Evolutionary conservation across 2,329 filamentous ascomycete species (phyloP).

Genomic region (Teratosphaeria gauchensis): DNA sequence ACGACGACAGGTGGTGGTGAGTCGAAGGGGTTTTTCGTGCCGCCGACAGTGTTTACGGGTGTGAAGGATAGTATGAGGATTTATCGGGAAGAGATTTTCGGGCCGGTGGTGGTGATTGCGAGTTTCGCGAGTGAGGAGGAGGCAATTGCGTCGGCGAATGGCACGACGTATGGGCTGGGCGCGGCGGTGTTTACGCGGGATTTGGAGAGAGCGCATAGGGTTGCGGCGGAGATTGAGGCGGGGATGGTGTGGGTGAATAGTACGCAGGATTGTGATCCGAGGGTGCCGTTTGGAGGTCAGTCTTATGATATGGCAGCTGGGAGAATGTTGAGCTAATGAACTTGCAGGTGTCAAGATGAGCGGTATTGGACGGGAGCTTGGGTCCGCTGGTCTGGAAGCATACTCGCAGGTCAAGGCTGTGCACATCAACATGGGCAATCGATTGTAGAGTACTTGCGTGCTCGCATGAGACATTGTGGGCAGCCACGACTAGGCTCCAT

Average conservation of each 20-base stretch:
- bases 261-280: slow-evolving; percentile 30
- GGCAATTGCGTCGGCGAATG: slow-evolving; percentile 29
- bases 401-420: slow-evolving; percentile 12
- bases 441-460: not conserved
- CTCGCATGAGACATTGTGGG: too few species aligned
- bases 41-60: slow-evolving; percentile 10
- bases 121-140: slow-evolving; percentile 33
- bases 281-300: slow-evolving; percentile 23
- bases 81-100: slow-evolving; percentile 33
- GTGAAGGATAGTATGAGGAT: slow-evolving; percentile 9
- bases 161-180: slow-evolving; percentile 34
- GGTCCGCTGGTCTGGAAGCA: slow-evolving; percentile 8
- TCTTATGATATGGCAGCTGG: not conserved
- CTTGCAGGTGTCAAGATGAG: slow-evolving; percentile 24
- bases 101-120: slow-evolving; percentile 32
- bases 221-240: slow-evolving; percentile 34
- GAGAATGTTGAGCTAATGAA: not conserved
- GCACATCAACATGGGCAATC: slow-evolving; percentile 11
- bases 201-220: slow-evolving; percentile 32
- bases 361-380: slow-evolving; percentile 28
- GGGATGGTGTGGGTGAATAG: slow-evolving; percentile 41
- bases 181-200: slow-evolving; percentile 35
- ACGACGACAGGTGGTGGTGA: slow-evolving; percentile 11
- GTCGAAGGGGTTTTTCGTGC: slow-evolving; percentile 10
- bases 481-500: too few species aligned